Conservation (phyloP, 2,329 filamentous ascomycete genomes). For the Hypoxylon sp. region DNA sequence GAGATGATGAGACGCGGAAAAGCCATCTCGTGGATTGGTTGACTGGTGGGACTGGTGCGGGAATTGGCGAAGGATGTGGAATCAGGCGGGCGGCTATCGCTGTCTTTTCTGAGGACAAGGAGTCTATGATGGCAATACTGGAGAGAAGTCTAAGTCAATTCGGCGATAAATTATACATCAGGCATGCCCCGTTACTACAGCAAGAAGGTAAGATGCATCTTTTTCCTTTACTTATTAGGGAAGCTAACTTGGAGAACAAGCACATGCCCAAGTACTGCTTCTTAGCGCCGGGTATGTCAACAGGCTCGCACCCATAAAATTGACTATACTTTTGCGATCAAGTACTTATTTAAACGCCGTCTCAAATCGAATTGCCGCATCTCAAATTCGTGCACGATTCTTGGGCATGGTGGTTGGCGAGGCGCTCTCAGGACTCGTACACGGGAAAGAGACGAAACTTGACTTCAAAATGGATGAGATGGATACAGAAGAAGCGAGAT, state of each 20-base stretch:
- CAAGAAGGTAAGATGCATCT: constrained; percentile 80
- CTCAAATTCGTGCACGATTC: constrained; percentile 81
- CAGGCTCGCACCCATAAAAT: constrained; percentile 73
- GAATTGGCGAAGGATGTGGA: constrained; percentile 73
- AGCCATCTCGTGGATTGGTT: constrained; percentile 75
- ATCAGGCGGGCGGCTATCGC: constrained; percentile 77
- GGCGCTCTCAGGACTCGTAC: constrained; percentile 73
- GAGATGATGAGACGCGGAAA: constrained; percentile 64
- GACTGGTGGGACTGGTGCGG: constrained; percentile 73
- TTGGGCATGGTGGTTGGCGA: constrained; percentile 92
- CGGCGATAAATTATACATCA: constrained; percentile 88
- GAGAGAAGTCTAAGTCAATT: constrained; percentile 81
- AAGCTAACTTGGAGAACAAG: constrained; percentile 61
- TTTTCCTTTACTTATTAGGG: background rate
- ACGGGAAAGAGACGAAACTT: constrained; percentile 79
- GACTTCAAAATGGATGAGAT: constrained; percentile 89
- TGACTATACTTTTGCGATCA: constrained; percentile 79
- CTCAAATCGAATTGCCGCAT: constrained; percentile 86
- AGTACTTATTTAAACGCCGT: constrained; percentile 81
- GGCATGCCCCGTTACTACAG: constrained; percentile 84
- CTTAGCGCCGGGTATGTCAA: constrained; percentile 83
- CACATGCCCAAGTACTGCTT: constrained; percentile 83
- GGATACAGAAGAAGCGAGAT: constrained; percentile 77
- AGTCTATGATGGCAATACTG: constrained; percentile 69
- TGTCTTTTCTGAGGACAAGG: constrained; percentile 67